Evolutionary conservation across 2,329 filamentous ascomycete genomes (phyloP).

Genomic region (Cladosporium sp.): DNA sequence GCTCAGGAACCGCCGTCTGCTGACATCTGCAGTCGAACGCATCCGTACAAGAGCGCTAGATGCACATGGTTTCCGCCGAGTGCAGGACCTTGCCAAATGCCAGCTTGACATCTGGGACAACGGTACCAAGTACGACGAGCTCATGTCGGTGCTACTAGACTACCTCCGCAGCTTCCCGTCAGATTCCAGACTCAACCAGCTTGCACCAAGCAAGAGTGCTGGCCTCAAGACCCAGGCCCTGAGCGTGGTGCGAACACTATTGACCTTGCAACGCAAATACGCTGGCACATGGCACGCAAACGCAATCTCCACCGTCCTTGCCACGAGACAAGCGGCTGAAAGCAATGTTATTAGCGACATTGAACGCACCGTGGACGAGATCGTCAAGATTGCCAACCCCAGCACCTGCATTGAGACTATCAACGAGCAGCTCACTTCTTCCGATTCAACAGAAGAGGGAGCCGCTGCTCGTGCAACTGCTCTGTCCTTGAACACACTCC

Average conservation of each 20-base stretch:
- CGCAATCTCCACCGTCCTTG: constrained; percentile 63
- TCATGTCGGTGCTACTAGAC: constrained; percentile 64
- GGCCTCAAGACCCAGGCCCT: constrained; percentile 68
- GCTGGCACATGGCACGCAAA: constrained; percentile 65
- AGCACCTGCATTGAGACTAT: constrained; percentile 42
- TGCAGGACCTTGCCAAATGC: constrained; percentile 70
- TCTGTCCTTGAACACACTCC: constrained; percentile 62
- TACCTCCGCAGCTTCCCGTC: constrained; percentile 56
- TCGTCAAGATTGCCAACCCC: constrained; percentile 61
- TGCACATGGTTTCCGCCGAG: constrained; percentile 73
- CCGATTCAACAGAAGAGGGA: constrained; percentile 23
- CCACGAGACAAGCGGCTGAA: constrained; percentile 63
- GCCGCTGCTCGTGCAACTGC: constrained; percentile 41
- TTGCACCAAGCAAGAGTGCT: constrained; percentile 40
- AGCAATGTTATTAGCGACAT: constrained; percentile 69
- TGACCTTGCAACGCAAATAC: constrained; percentile 61
- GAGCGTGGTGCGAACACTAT: constrained; percentile 67
- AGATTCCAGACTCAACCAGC: constrained; percentile 39
- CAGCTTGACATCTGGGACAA: constrained; percentile 58
- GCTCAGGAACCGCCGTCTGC: constrained; percentile 51
- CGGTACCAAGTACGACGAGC: constrained; percentile 64
- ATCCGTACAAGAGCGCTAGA: constrained; percentile 70
- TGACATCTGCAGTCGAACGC: constrained; percentile 70
- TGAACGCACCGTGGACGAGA: constrained; percentile 68
- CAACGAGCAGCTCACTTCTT: constrained; percentile 33